Conservation (phyloP, 2,329 filamentous ascomycete genomes). For the Elsinoe arachidis region DNA sequence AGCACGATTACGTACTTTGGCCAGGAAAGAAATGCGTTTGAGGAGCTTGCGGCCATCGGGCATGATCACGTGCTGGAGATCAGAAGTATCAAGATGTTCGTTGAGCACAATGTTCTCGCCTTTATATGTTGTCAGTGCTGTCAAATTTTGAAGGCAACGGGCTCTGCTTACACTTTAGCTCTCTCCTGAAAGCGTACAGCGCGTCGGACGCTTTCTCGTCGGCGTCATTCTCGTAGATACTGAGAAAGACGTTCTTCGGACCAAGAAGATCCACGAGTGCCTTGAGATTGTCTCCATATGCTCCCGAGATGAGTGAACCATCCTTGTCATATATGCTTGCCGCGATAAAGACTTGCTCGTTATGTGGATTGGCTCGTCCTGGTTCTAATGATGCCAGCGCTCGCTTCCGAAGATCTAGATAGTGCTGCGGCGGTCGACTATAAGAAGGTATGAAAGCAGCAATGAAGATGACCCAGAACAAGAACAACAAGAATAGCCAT, state of each 20-base stretch:
- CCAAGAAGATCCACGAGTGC: constrained; percentile 58
- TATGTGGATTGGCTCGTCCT: constrained; percentile 42
- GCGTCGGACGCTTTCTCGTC: constrained; percentile 43
- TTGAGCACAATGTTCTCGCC: constrained; percentile 46
- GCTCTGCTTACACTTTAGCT: constrained; percentile 36
- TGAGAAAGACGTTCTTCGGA: constrained; percentile 58
- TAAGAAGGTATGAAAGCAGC: constrained; percentile 49
- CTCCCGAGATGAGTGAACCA: constrained; percentile 52
- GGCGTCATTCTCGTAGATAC: constrained; percentile 65
- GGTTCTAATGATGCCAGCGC: constrained; percentile 22
- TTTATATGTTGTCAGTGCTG: constrained; percentile 14
- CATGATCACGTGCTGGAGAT: constrained; percentile 51
- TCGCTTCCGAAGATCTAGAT: constrained; percentile 34
- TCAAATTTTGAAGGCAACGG: background rate
- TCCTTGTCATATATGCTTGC: constrained; percentile 59
- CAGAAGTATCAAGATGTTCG: constrained; percentile 49
- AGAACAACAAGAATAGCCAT: background rate
- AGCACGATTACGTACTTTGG: constrained; percentile 63
- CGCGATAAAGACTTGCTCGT: constrained; percentile 65
- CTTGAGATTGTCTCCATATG: constrained; percentile 55
- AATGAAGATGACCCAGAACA: constrained; percentile 24
- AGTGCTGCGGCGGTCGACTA: constrained; percentile 46
- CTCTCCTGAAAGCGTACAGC: constrained; percentile 45
- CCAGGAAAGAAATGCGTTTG: constrained; percentile 66
- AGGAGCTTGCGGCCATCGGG: constrained; percentile 55